Base-by-base conservation (phyloP, 768 basidiomycete genomes). In the Lepiota venenata region DNA sequence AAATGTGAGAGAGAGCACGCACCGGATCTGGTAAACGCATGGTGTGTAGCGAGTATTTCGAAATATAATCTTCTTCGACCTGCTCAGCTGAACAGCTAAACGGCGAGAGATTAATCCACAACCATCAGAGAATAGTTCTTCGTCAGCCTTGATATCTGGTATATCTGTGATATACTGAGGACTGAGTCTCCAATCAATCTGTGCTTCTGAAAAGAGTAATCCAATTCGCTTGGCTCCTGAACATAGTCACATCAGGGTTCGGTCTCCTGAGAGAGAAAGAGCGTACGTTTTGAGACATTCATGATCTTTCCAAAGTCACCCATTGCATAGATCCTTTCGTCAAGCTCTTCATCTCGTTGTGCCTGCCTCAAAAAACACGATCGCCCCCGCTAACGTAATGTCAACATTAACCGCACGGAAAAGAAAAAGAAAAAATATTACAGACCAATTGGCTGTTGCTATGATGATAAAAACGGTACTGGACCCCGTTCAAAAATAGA, bases 391-490 rank as follows among this genome's bases (percentile, higher is more conserved):
- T 86, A 43, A 20, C n/a, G 21, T 12, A 18, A 22, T 14, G 8
- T 36, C 11, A 16, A 10, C 32, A n/a, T 20, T 25, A 46, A 15
- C 3, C 10, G 9, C 32, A 25, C 5, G 58, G 42, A 50, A n/a
- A n/a, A 47, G 41, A 18, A 25, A 47, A 0, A 39, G 10, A 22
- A 40, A 11, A 16, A 11, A 5, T 25, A 25, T 5, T 8, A 66
- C 73, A 10, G 56, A 84, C 84, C 63, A 87, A 60, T 58, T 88
- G 85, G 56, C 83, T 87, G 61, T 87, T 85, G 39, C 85, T 85
- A 55, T 88, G 85, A 52, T 82, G 81, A 55, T 85, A 87, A 63
- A 87, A 87, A 2, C 85, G 79, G 63, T 86, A 85, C 58, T 85
- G 80, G 0, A 75, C 64, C 1, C 72, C 74, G 56, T 87, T 86